These are phyloP conservation scores for Trichaptum fuscoviolaceum DNA, from an alignment of 768 basidiomycete species.

Conservation along the genomic window DNA sequence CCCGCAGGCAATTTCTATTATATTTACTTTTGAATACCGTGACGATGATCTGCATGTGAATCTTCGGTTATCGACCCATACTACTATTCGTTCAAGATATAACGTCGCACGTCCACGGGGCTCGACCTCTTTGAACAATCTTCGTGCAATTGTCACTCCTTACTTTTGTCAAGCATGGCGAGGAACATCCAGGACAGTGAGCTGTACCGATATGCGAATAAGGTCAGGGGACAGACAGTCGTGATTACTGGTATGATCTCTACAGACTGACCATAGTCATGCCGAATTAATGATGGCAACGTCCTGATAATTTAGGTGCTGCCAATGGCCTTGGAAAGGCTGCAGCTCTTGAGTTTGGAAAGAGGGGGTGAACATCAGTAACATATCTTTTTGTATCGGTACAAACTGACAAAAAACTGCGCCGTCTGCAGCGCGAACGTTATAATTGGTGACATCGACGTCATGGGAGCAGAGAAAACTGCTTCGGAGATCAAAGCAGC, in stretches of 20 bases:
- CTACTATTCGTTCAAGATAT: not conserved
- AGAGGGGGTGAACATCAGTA: slow-evolving; percentile 36
- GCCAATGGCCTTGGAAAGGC: slow-evolving; percentile 52
- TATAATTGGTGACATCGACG: slow-evolving; percentile 48
- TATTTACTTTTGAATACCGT: not conserved
- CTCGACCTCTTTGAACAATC: not conserved
- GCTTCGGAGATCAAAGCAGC: slow-evolving; percentile 34
- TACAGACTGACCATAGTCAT: slow-evolving; percentile 1
- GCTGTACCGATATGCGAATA: slow-evolving; percentile 35
- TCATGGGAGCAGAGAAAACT: slow-evolving; percentile 32
- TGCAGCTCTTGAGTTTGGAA: slow-evolving; percentile 46
- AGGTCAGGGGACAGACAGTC: slow-evolving; percentile 42
- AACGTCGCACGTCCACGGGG: not conserved
- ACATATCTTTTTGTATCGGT: not conserved
- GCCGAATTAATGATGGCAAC: not conserved
- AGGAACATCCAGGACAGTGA: slow-evolving; percentile 38
- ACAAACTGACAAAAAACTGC: slow-evolving; percentile 3
- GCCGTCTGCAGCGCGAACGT: slow-evolving; percentile 37
- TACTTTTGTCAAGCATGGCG: not conserved
- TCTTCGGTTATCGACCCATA: not conserved
- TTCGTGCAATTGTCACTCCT: not conserved
- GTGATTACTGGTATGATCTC: slow-evolving; percentile 42
- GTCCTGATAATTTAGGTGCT: slow-evolving; percentile 30
- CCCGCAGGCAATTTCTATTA: not conserved
- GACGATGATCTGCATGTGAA: not conserved